These are phyloP conservation scores for Hirschfeldia incana DNA, from an alignment of 345 rosid genomes.

Conservation along the genomic window DNA sequence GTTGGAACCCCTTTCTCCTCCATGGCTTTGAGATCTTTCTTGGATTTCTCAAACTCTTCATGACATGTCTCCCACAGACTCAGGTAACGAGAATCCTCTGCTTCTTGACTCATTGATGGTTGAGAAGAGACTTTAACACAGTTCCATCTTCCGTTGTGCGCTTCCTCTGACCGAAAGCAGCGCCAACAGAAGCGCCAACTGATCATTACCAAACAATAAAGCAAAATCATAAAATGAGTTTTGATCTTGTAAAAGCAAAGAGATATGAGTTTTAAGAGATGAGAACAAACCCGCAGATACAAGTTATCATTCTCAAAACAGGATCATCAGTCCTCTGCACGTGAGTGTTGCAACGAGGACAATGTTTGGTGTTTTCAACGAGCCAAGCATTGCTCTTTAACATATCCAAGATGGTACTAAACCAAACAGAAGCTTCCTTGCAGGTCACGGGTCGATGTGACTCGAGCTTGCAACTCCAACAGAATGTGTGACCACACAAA, in stretches of 20 bases:
- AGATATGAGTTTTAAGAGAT: neutral
- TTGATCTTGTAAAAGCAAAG: neutral
- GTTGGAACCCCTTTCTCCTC: neutral
- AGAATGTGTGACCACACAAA: slow-evolving; percentile 22
- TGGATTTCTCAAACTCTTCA: neutral
- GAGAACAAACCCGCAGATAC: slow-evolving; percentile 21
- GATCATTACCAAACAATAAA: neutral
- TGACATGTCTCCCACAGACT: neutral
- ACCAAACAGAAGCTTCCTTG: neutral
- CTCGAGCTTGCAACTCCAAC: slow-evolving; percentile 15
- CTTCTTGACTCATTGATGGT: neutral
- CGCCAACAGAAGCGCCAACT: slow-evolving; percentile 3
- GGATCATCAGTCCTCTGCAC: neutral
- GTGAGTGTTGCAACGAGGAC: slow-evolving; percentile 15
- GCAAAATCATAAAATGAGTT: neutral
- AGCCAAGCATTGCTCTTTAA: slow-evolving; percentile 1
- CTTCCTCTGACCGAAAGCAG: neutral
- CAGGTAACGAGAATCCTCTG: neutral
- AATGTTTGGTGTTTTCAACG: neutral
- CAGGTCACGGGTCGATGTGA: neutral
- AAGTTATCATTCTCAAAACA: neutral
- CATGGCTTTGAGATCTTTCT: neutral
- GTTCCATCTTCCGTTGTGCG: neutral
- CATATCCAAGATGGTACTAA: neutral
- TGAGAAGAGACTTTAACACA: neutral